Percentiles rank a stretch among this genome's conserved stretches.
Evolutionary conservation across 1,284 basidiomycete species (phyloP).

Genomic region (Naganishia cerealis): DNA sequence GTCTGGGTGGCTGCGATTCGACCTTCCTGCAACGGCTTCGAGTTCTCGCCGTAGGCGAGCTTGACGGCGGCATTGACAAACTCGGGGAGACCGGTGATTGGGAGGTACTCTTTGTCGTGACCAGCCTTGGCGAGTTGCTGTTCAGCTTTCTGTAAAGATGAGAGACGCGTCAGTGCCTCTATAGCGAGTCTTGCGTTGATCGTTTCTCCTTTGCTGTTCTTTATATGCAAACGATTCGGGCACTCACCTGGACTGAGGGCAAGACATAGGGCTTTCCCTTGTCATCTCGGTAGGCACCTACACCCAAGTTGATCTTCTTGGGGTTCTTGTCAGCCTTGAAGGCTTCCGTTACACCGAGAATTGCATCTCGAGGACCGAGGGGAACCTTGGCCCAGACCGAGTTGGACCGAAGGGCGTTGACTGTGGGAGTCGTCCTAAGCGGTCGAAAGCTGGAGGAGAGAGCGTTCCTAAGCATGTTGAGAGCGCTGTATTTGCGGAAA

Average conservation of each 20-base stretch:
- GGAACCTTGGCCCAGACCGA: conserved; percentile 82
- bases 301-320: conserved; percentile 87
- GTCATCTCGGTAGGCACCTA: conserved; percentile 55
- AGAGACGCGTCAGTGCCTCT: neutral
- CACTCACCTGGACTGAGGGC: conserved; percentile 49
- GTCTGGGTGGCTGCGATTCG: conserved; percentile 86
- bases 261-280: conserved; percentile 55
- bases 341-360: conserved; percentile 92
- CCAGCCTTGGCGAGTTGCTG: conserved; percentile 58
- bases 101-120: conserved; percentile 90
- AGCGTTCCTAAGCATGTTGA: conserved; percentile 19
- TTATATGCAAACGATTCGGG: neutral
- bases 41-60: conserved; percentile 73
- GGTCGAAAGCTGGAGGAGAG: conserved; percentile 15
- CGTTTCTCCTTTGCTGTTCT: neutral
- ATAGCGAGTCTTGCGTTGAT: neutral
- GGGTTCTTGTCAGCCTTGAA: conserved; percentile 73
- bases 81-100: conserved; percentile 81
- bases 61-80: conserved; percentile 77
- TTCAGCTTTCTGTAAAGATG: conserved; percentile 16
- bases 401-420: conserved; percentile 48
- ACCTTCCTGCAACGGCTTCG: conserved; percentile 68
- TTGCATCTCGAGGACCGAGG: conserved; percentile 87
- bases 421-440: conserved; percentile 12
- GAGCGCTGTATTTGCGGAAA: neutral